Base-by-base conservation (phyloP, 1,284 basidiomycete species). In the Tilletia walkeri region DNA sequence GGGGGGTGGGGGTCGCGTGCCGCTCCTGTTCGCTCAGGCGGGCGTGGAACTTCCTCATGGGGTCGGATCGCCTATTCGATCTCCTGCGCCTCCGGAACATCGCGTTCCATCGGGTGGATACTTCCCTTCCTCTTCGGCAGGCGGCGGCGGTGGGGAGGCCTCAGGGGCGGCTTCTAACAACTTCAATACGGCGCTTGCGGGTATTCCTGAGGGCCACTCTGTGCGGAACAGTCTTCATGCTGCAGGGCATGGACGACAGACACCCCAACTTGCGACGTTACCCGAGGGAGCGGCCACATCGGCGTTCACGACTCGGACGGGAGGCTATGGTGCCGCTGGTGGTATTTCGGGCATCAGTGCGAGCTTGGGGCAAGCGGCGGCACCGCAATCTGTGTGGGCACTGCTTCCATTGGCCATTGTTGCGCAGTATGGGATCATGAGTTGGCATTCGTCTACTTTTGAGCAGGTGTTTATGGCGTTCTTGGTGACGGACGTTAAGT, bases 391-490 rank as follows among this genome's bases (percentile, higher is more conserved):
- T 45, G 53, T 81, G 1, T 81, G 78, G 50, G 67, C 70, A 4
- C 69, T 80, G 36, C 73, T 84, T 1, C 83, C 83, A 0, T 50
- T 79, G 24, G 77, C 73, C 39, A 79, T 83, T 50, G 82, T 84
- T 50, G 78, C 75, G 24, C 82, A 84, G 67, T 84, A 84, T 65
- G 79, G 77, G 0, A 50, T 81, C 38, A 68, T 84, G 68, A 77
- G 80, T 0, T 81, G 83, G 70, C 82, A 84, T 72, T 78, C 80
- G 6, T 76, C 82, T 14, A 83, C 80, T 0, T 84, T 83, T 67
- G 83, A 84, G 53, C 82, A 84, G 63, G 76, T 84, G 14, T 84
- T 84, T 68, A 80, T 84, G 79, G 77, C 82, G 2, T 84, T 84
- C 66, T 74, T 84, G 14, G 83, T 84, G 0, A 84, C 82, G 4